These are phyloP conservation scores for Amanita fuliginea DNA, from an alignment of 768 basidiomycete genomes.

Conservation along the genomic window DNA sequence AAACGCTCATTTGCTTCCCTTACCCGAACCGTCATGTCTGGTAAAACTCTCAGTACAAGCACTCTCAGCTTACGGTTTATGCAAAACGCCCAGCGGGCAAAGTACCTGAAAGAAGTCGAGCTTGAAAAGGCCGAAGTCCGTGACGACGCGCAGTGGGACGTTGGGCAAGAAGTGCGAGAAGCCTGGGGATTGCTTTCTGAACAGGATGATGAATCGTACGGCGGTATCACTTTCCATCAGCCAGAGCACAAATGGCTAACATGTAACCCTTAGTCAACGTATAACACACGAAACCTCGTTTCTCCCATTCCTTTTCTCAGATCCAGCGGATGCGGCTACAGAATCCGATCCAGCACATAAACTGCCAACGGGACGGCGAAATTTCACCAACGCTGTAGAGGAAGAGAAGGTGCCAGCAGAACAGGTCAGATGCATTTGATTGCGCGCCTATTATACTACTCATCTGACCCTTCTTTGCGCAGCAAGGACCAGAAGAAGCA, in stretches of 20 bases:
- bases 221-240: too few relatives aligned
- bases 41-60: constrained; percentile 49
- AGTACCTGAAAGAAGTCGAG: constrained; percentile 37
- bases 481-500: constrained; percentile 11
- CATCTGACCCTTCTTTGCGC: constrained; percentile 6
- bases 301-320: constrained; percentile 51
- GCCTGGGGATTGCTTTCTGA: constrained; percentile 32
- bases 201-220: constrained; percentile 4
- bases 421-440: constrained; percentile 7
- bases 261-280: constrained; percentile 10
- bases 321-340: constrained; percentile 13
- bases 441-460: background rate
- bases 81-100: constrained; percentile 56
- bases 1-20: too few relatives aligned
- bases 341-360: background rate
- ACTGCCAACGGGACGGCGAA: constrained; percentile 32
- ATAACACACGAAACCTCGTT: constrained; percentile 52
- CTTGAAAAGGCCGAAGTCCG: constrained; percentile 41
- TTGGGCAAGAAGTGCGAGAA: constrained; percentile 38
- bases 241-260: too few relatives aligned
- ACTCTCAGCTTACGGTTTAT: constrained; percentile 62
- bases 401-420: constrained; percentile 15
- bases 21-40: constrained; percentile 18
- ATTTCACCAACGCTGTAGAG: constrained; percentile 33
- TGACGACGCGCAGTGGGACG: constrained; percentile 59